A percentile compares a stretch with the other conserved stretches of the same genome.
These are phyloP conservation scores for Marasmius sp. DNA, from an alignment of 1,284 basidiomycete species.

Conservation along the genomic window DNA sequence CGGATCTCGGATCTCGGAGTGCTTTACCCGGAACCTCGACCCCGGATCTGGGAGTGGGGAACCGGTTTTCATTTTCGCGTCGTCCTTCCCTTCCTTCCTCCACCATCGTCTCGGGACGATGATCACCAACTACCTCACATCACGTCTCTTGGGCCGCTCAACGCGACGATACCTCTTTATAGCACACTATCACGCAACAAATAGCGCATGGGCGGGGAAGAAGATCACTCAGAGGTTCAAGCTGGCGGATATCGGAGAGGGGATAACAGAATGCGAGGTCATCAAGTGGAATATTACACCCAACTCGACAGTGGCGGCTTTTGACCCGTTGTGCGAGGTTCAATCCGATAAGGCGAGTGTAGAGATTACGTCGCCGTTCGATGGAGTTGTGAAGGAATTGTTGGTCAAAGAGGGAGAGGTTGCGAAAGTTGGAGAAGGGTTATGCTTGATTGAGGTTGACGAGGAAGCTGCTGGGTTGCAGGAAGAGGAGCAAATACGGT, in stretches of 20 bases:
- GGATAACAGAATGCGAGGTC: conserved; percentile 87
- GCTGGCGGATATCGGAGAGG: conserved; percentile 95
- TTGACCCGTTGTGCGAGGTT: conserved; percentile 90
- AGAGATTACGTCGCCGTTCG: conserved; percentile 89
- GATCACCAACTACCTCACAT: neutral
- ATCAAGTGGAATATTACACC: conserved; percentile 79
- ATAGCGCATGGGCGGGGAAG: neutral
- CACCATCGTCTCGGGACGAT: neutral
- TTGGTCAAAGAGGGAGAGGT: conserved; percentile 83
- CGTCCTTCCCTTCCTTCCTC: no score
- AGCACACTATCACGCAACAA: neutral
- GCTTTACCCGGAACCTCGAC: no score
- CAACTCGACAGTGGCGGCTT: conserved; percentile 61
- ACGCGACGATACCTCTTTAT: neutral
- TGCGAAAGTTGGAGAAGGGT: conserved; percentile 81
- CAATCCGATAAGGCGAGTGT: conserved; percentile 95
- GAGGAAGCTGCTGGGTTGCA: conserved; percentile 41
- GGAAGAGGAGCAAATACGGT: conserved; percentile 16
- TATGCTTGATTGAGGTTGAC: conserved; percentile 85
- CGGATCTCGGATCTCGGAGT: no score
- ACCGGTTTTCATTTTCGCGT: no score
- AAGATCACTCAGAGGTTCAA: conserved; percentile 73
- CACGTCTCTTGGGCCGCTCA: neutral
- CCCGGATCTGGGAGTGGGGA: no score
- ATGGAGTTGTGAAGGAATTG: conserved; percentile 74